These are phyloP conservation scores for Yamadazyma siamensis DNA, from an alignment of 1,139 yeast genomes.

Conservation along the genomic window DNA sequence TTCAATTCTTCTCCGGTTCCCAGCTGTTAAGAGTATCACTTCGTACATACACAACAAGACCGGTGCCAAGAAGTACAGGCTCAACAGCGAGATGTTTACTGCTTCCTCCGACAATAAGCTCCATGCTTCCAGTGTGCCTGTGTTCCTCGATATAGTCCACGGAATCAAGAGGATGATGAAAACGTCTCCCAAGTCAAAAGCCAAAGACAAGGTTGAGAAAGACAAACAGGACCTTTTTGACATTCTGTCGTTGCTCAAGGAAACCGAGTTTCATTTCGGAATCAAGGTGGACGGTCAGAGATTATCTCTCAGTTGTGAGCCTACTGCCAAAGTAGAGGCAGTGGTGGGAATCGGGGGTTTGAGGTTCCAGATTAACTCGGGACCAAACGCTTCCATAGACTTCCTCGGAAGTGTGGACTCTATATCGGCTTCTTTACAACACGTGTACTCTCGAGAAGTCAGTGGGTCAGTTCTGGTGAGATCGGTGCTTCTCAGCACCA, in stretches of 20 bases:
- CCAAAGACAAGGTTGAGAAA: constrained; percentile 1
- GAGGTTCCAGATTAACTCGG: constrained; percentile 55
- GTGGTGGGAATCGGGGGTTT: constrained; percentile 70
- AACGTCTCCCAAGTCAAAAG: constrained; percentile 5
- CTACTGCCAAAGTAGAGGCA: constrained; percentile 89
- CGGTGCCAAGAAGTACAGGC: constrained; percentile 34
- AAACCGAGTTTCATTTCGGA: constrained; percentile 62
- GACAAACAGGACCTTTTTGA: constrained; percentile 19
- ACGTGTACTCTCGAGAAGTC: constrained; percentile 82
- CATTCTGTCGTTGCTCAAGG: constrained; percentile 38
- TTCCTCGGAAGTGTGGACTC: constrained; percentile 44
- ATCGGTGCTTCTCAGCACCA: constrained; percentile 40
- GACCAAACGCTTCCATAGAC: constrained; percentile 27
- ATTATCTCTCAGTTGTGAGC: constrained; percentile 81
- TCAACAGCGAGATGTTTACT: constrained; percentile 55
- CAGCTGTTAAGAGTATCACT: constrained; percentile 61
- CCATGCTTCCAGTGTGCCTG: constrained; percentile 76
- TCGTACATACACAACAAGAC: constrained; percentile 27
- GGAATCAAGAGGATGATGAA: constrained; percentile 43
- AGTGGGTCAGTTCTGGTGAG: constrained; percentile 72
- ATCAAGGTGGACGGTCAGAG: constrained; percentile 69
- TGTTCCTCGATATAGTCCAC: constrained; percentile 55
- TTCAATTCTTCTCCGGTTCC: constrained; percentile 68
- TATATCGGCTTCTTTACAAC: constrained; percentile 74
- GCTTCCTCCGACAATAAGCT: constrained; percentile 73